Evolutionary conservation across 2,329 filamentous ascomycete species (phyloP).

Genomic region (Neurospora sp.): DNA sequence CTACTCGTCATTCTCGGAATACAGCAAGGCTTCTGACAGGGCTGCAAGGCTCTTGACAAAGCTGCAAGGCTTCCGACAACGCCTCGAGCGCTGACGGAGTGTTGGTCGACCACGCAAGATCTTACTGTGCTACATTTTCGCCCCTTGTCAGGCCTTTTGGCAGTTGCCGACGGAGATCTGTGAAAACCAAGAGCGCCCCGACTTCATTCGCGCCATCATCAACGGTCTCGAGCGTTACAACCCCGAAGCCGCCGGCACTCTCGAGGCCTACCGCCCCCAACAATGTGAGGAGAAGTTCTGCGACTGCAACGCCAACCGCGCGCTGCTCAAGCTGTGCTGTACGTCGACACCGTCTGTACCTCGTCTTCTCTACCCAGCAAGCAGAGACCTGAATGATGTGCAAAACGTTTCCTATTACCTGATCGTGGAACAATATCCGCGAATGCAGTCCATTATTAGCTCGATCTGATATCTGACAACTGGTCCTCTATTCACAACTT

Average conservation of each 20-base stretch:
- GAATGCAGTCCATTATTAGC: constrained; percentile 62
- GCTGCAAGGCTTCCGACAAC: not conserved
- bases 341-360: constrained; percentile 36
- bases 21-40: too few relatives aligned
- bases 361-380: not conserved
- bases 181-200: not conserved
- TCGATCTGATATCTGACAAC: constrained; percentile 53
- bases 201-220: too few relatives aligned
- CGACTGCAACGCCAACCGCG: constrained; percentile 95
- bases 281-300: constrained; percentile 82
- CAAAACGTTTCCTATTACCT: constrained; percentile 98
- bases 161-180: not conserved
- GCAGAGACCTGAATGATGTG: constrained; percentile 53
- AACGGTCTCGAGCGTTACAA: too few relatives aligned
- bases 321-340: constrained; percentile 97
- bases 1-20: too few relatives aligned
- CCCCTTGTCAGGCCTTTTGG: not conserved
- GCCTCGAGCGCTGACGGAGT: not conserved
- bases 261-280: too few relatives aligned
- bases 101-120: not conserved
- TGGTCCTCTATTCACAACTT: constrained; percentile 16
- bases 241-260: too few relatives aligned
- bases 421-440: constrained; percentile 50
- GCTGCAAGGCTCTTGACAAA: too few relatives aligned
- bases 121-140: not conserved